Conservation (phyloP, 495 filamentous ascomycete species). For the Penicillium manginii region DNA sequence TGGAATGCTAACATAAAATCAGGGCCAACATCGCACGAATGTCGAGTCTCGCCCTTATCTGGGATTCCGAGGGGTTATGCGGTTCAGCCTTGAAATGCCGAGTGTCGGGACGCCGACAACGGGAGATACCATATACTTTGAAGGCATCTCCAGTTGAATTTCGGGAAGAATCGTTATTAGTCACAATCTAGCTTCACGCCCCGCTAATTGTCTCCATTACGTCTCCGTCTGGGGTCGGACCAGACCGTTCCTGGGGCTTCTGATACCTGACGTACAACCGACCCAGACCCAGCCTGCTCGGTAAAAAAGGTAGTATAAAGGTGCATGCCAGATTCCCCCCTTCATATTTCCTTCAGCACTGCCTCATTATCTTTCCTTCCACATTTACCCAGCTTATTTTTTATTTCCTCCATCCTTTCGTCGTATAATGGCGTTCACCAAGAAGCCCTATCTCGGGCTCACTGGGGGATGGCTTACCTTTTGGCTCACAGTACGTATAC, state of each 20-base stretch:
- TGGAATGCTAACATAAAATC: not conserved
- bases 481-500: constrained; percentile 5
- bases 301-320: not conserved
- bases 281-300: not conserved
- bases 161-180: not conserved
- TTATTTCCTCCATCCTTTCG: not conserved
- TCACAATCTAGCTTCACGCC: not conserved
- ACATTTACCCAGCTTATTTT: not conserved
- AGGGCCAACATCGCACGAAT: not conserved
- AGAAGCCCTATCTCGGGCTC: constrained; percentile 7
- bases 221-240: constrained; percentile 1
- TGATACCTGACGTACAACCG: not conserved
- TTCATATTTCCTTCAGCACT: not conserved
- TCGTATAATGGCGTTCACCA: not conserved
- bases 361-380: not conserved
- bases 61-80: not conserved
- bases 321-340: not conserved
- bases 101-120: too few relatives aligned
- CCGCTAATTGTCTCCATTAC: not conserved
- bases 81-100: not conserved
- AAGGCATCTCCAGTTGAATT: not conserved
- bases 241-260: not conserved
- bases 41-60: not conserved
- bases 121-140: too few relatives aligned
- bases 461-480: constrained; percentile 8